Evolutionary conservation across 2,329 filamentous ascomycete species (phyloP), one percentile per base, ranked within the genome.

Genomic region (Microcyclosporella mali): DNA sequence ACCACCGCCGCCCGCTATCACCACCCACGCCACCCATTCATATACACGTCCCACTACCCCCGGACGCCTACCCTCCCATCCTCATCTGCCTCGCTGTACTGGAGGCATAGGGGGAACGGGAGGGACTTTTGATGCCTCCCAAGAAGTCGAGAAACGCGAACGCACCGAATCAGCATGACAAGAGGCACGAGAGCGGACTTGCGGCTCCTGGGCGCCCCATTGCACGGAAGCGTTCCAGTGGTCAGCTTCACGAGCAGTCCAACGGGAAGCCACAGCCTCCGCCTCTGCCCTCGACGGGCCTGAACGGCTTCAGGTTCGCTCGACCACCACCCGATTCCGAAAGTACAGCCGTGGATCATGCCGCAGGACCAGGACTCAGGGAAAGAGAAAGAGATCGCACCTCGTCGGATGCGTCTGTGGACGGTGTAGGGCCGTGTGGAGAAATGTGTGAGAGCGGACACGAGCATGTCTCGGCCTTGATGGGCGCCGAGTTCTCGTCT

Each of bases 101-200:
- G 21, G 6, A 9, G 21, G 21, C 21, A 25, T 9, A 25, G 9
- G 21, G 21, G 21, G 6, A 9, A 25, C 6, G 21, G 6, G 9
- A 9, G 21, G 21, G 21, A 9, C 6, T 25, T 57, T 59, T 67
- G 60, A 73, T 73, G 70, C 70, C 71, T 68, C 65, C 67, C 33
- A 25, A 16, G 54, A 70, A 68, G 63, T 60, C 58, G 59, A 69
- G 67, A 59, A 63, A 59, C 58, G 58, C 58, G 53, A 65, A 64
- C 63, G 56, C 57, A 56, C 62, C 68, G 61, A 68, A 69, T 61
- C 62, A 66, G 63, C 68, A 69, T 60, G 67, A 71, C 64, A 70
- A 67, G 57, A 81, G 84, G 67, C 84, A 94, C 70, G 88, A 95
- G 70, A 88, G 86, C 82, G 88, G 87, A 62, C 75, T 88, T 66